phyloP scores from a whole-genome alignment of 176 grass and related monocot species.

The Typha latifolia region DNA sequence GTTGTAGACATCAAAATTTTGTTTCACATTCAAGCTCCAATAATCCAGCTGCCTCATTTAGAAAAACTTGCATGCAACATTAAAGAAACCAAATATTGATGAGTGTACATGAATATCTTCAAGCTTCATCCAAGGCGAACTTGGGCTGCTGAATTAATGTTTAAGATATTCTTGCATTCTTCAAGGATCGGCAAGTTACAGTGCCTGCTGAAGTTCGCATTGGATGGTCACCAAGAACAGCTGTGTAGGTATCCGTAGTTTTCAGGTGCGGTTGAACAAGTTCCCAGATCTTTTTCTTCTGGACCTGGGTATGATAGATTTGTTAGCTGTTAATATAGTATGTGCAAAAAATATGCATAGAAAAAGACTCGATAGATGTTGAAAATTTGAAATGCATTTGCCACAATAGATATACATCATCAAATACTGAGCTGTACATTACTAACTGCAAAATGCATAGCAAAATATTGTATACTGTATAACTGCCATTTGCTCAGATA shows the following conservation, averaged over 20 bases:
- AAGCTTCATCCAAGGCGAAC: background rate
- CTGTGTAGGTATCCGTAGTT: conserved; percentile 49
- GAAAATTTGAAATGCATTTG: too few species aligned
- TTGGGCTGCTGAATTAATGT: conserved; percentile 32
- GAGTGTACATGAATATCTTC: background rate
- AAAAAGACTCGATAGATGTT: too few species aligned
- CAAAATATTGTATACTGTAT: too few species aligned
- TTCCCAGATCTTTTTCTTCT: conserved; percentile 98
- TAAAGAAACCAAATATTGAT: background rate
- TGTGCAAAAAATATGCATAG: too few species aligned
- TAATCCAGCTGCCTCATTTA: background rate
- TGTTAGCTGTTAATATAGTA: conserved; percentile 5
- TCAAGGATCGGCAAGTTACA: conserved; percentile 60
- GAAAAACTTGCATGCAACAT: background rate
- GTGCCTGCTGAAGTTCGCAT: conserved; percentile 66
- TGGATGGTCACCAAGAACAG: conserved; percentile 41
- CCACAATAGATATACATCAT: too few species aligned
- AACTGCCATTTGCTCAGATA: too few species aligned
- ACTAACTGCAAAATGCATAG: too few species aligned
- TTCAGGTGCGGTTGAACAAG: conserved; percentile 79
- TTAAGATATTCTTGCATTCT: conserved; percentile 85
- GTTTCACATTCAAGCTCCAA: too few species aligned
- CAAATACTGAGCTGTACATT: too few species aligned
- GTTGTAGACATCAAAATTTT: too few species aligned
- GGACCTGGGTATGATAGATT: conserved; percentile 38